Conservation (phyloP, 805 yeast genomes). For the Lipomyces sp. region DNA sequence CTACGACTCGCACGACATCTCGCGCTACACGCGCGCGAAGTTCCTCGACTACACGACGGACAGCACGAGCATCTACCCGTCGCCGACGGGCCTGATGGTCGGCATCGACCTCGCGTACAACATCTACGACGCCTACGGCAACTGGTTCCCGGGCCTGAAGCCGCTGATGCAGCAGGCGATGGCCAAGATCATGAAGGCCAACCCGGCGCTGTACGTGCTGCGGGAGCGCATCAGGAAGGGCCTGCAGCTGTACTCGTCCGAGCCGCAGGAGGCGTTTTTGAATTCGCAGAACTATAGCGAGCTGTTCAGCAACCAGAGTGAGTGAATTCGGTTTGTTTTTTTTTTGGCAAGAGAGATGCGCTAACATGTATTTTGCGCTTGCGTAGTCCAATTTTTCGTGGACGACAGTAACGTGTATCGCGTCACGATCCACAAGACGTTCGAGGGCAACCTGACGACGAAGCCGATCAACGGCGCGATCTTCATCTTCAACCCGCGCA, state of each 20-base stretch:
- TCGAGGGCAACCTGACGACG: constrained; percentile 88
- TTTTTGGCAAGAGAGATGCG: too few species aligned
- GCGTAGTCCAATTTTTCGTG: constrained; percentile 62
- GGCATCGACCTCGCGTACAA: constrained; percentile 93
- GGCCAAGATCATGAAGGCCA: constrained; percentile 90
- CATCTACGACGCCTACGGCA: constrained; percentile 94
- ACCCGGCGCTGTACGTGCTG: constrained; percentile 86
- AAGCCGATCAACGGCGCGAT: constrained; percentile 92
- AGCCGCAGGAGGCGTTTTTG: constrained; percentile 86
- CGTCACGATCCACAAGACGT: constrained; percentile 84
- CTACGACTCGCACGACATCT: constrained; percentile 94
- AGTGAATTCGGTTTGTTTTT: neutral
- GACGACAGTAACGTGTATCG: constrained; percentile 95
- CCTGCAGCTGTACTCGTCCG: constrained; percentile 86
- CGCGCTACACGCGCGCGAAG: constrained; percentile 89
- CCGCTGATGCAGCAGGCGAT: constrained; percentile 85
- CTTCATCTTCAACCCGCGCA: constrained; percentile 81
- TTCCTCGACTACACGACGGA: constrained; percentile 91
- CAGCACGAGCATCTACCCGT: constrained; percentile 78
- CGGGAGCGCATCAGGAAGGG: constrained; percentile 94
- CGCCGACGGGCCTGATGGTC: constrained; percentile 86
- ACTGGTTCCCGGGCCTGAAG: constrained; percentile 95
- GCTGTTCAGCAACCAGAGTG: constrained; percentile 69
- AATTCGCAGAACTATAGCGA: constrained; percentile 89
- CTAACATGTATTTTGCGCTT: neutral